These are phyloP conservation scores for Kwoniella botswanensis DNA, from an alignment of 768 basidiomycete genomes.

Conservation along the genomic window DNA sequence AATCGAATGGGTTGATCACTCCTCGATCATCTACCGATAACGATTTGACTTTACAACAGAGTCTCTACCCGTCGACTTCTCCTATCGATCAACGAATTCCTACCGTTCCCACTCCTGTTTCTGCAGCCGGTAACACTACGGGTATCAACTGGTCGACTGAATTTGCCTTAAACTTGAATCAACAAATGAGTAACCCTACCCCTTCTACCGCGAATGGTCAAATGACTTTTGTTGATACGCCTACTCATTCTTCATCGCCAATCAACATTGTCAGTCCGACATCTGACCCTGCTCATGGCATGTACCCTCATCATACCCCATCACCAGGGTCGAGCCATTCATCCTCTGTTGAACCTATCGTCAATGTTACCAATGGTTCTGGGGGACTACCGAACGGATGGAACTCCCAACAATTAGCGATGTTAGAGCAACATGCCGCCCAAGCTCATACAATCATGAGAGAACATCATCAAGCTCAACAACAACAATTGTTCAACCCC, in stretches of 20 bases:
- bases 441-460: constrained; percentile 8
- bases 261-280: constrained; percentile 30
- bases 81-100: constrained; percentile 5
- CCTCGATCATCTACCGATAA: constrained; percentile 41
- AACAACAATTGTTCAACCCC: constrained; percentile 20
- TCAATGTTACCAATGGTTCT: not conserved
- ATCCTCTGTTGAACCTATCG: not conserved
- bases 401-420: constrained; percentile 30
- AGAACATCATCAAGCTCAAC: constrained; percentile 32
- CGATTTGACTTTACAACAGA: constrained; percentile 15
- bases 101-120: not conserved
- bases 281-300: constrained; percentile 3
- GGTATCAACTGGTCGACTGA: constrained; percentile 43
- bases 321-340: constrained; percentile 36
- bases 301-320: constrained; percentile 34
- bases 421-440: constrained; percentile 36
- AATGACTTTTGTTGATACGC: not conserved
- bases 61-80: constrained; percentile 12
- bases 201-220: not conserved
- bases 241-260: not conserved
- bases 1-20: constrained; percentile 37
- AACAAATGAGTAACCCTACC: not conserved
- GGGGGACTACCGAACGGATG: constrained; percentile 6
- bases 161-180: constrained; percentile 32
- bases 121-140: constrained; percentile 13